phyloP scores from a whole-genome alignment of 257 asterid species.

The Rubia yunnanensis region DNA sequence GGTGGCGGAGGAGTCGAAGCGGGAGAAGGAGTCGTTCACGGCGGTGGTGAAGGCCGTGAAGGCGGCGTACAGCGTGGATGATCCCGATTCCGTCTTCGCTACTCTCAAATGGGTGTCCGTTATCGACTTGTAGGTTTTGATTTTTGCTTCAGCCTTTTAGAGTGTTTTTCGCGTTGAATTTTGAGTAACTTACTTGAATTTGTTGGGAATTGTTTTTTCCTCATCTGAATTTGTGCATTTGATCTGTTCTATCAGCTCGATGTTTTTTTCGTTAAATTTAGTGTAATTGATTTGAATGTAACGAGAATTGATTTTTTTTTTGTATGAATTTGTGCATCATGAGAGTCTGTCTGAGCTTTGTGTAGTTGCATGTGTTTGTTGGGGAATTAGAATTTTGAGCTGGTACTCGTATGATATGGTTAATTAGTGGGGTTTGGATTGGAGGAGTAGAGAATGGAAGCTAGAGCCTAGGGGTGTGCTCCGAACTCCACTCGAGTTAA shows the following conservation, averaged over 20 bases:
- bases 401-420: too few species aligned
- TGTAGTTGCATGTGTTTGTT: not conserved
- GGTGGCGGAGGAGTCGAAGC: constrained; percentile 77
- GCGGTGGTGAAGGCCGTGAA: constrained; percentile 60
- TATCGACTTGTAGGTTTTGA: constrained; percentile 74
- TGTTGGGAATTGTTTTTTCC: not conserved
- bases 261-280: not conserved
- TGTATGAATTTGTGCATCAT: not conserved
- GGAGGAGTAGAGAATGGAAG: too few species aligned
- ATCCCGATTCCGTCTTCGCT: constrained; percentile 87
- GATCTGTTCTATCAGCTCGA: not conserved
- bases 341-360: too few species aligned
- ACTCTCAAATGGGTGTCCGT: constrained; percentile 86
- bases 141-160: not conserved
- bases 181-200: not conserved
- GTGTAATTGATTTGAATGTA: not conserved
- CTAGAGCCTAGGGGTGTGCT: too few species aligned
- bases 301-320: not conserved
- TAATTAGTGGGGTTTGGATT: too few species aligned
- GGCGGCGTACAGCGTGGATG: constrained; percentile 52
- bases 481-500: too few species aligned
- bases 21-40: constrained; percentile 79
- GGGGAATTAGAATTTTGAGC: too few species aligned
- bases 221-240: not conserved
- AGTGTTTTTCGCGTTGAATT: not conserved